These are phyloP conservation scores for Russula emetica DNA, from an alignment of 768 basidiomycete species.

Conservation along the genomic window DNA sequence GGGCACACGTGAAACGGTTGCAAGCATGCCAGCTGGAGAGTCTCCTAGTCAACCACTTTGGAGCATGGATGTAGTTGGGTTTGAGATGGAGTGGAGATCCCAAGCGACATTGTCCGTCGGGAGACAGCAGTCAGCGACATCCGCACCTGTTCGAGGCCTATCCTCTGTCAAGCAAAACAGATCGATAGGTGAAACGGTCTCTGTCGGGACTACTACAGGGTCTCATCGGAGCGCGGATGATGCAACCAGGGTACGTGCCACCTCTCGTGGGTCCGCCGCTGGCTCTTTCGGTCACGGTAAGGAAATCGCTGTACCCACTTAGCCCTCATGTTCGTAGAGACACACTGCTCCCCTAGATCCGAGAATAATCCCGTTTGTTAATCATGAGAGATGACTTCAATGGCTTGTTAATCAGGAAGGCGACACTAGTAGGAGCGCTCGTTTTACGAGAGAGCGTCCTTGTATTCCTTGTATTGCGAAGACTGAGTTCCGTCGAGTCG, in stretches of 20 bases:
- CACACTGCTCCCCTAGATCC: too few species aligned
- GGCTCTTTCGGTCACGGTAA: too few species aligned
- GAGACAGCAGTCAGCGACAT: neutral
- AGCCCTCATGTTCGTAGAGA: too few species aligned
- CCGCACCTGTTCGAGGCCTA: neutral
- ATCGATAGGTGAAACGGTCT: neutral
- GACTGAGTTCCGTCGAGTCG: neutral
- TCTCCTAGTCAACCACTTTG: neutral
- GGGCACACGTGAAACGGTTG: neutral
- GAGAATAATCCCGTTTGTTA: too few species aligned
- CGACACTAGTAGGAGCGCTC: neutral
- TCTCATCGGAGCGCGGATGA: neutral
- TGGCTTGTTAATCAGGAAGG: neutral
- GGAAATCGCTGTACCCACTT: too few species aligned
- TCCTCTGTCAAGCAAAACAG: neutral
- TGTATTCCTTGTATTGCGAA: neutral
- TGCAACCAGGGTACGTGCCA: too few species aligned
- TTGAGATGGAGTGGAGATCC: neutral
- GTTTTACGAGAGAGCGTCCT: neutral
- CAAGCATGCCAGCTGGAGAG: neutral
- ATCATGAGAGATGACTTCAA: conserved; percentile 7
- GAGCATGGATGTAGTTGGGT: neutral
- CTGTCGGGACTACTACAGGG: neutral
- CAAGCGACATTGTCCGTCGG: neutral
- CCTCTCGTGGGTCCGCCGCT: too few species aligned